Conservation (phyloP, 306 rosid species). For the Citrullus mucosospermus region DNA sequence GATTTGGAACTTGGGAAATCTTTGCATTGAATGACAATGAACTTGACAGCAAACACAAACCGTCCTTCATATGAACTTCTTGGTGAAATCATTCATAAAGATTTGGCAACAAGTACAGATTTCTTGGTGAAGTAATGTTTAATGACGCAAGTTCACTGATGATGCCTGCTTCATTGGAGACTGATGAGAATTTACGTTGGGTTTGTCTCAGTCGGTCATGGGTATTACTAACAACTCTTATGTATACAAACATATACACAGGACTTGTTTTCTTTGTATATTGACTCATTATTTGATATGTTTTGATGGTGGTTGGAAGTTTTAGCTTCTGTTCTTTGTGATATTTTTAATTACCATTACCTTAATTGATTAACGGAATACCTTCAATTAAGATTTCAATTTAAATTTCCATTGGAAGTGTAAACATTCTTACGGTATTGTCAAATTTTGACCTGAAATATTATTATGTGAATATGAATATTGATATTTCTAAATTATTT, state of each 20-base stretch:
- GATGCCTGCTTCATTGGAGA: neutral
- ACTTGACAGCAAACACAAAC: neutral
- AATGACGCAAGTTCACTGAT: neutral
- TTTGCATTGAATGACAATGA: neutral
- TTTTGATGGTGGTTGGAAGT: neutral
- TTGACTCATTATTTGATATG: neutral
- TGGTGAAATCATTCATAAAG: neutral
- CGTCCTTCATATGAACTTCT: neutral
- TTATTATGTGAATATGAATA: too few relatives aligned
- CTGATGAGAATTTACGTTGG: neutral
- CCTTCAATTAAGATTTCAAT: too few relatives aligned
- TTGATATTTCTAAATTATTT: too few relatives aligned
- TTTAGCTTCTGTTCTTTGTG: too few relatives aligned
- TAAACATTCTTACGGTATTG: too few relatives aligned
- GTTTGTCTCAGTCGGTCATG: neutral
- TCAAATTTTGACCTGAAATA: too few relatives aligned
- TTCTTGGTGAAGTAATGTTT: neutral
- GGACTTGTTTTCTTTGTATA: neutral
- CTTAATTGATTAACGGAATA: too few relatives aligned
- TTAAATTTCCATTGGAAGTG: too few relatives aligned
- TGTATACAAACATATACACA: neutral
- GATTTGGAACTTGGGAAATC: neutral
- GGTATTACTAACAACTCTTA: neutral
- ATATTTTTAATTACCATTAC: too few relatives aligned
- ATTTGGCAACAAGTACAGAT: neutral